Evolutionary conservation across 306 rosid species (phyloP), one percentile per base, ranked within the genome.

Genomic region (Adenanthera pavonina): DNA sequence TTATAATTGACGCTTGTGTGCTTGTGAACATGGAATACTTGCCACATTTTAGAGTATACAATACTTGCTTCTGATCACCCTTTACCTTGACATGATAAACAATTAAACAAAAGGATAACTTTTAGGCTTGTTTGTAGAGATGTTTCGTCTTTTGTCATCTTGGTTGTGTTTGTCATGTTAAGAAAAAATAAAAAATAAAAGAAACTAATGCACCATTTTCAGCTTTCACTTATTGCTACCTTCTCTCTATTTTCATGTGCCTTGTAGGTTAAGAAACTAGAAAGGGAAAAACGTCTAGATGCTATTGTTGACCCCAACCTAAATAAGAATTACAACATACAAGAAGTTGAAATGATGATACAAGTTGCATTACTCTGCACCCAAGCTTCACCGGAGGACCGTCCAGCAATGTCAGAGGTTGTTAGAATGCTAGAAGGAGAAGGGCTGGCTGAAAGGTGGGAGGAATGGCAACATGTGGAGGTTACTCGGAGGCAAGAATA

Each of bases 401-500:
- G 99, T 61, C 99, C 98, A 7, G 84, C 86, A 4, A 96, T 96
- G 99, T 93, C 99, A 0, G 97, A 96, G 87, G 98, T 96, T 46
- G 99, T 96, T 38, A 89, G 98, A 80, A 96, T 93, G 99, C 88
- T 96, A 13, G 99, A 96, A 86, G 99, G 98, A 49, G 99, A 96
- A 85, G 99, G 99, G 33, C 94, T 96, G 64, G 99, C 99, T 10
- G 97, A 96, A 91, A 84, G 98, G 85, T 96, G 99, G 99, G 98
- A 96, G 80, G 98, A 93, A 77, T 96, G 99, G 99, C 99, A 93
- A 85, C 88, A 84, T 56, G 92, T 92, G 62, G 99, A 96, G 86
- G 97, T 96, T 73, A 88, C 82, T 65, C 91, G 99, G 33, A 88
- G 98, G 86, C 91, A 93, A 83, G 98, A 96, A 82, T 90, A 91